These are phyloP conservation scores for Syzygium grande DNA, from an alignment of 345 rosid species.

Conservation along the genomic window DNA sequence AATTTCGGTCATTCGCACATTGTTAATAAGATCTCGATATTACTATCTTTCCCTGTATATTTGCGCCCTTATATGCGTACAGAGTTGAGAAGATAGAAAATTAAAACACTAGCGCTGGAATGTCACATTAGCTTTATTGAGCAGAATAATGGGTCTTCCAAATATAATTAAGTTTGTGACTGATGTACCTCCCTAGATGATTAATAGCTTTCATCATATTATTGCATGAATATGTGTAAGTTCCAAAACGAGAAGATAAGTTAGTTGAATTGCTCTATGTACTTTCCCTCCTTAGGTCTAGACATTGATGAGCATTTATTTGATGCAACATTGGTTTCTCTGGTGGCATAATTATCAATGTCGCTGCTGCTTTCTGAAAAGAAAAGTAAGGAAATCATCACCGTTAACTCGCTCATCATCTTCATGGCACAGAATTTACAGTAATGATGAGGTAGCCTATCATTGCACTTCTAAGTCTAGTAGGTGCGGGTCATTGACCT, in stretches of 20 bases:
- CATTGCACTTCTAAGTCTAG: neutral
- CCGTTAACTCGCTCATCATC: neutral
- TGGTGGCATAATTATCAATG: neutral
- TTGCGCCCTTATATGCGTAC: neutral
- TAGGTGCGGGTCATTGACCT: neutral
- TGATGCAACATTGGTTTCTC: neutral
- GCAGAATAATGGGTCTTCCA: neutral
- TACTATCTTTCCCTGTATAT: neutral
- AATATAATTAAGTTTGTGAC: neutral
- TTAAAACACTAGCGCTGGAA: neutral
- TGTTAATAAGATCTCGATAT: neutral
- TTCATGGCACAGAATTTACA: neutral
- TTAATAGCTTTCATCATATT: neutral
- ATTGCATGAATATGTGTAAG: neutral
- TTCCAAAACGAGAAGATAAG: neutral
- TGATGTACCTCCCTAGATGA: neutral
- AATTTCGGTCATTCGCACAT: slow-evolving; percentile 44
- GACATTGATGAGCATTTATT: neutral
- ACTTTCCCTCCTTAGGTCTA: neutral
- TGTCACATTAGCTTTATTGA: neutral
- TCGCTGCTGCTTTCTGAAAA: neutral
- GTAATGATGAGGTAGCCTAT: neutral
- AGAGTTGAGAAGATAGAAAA: neutral
- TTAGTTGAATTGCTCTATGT: neutral
- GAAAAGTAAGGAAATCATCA: neutral